Percentiles rank a stretch among this genome's conserved stretches.
Conservation (phyloP, 495 filamentous ascomycete species). For the Viridothelium virens region DNA sequence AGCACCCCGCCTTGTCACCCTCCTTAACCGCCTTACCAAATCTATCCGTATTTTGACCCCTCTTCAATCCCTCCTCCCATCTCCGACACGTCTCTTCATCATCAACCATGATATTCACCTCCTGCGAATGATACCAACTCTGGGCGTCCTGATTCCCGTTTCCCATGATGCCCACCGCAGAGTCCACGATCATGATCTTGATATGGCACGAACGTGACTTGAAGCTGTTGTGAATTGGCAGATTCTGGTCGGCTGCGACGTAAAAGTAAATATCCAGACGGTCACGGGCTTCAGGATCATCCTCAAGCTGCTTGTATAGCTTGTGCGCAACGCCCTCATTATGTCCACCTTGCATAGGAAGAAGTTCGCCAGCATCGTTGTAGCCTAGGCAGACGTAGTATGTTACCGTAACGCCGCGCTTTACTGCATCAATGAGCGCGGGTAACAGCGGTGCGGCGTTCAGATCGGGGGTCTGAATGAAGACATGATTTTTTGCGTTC, state of each 20-base stretch:
- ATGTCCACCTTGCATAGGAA: constrained; percentile 66
- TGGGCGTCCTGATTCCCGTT: constrained; percentile 80
- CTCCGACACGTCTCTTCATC: constrained; percentile 48
- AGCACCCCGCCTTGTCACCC: constrained; percentile 39
- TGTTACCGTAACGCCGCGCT: constrained; percentile 56
- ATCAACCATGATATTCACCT: constrained; percentile 68
- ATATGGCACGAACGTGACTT: constrained; percentile 46
- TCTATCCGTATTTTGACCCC: constrained; percentile 62
- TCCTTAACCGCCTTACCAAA: constrained; percentile 55
- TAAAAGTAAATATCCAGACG: constrained; percentile 57
- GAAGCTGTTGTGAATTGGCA: constrained; percentile 53
- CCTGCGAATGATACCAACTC: constrained; percentile 67
- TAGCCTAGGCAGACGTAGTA: constrained; percentile 70
- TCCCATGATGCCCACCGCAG: constrained; percentile 58
- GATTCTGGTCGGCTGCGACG: constrained; percentile 61
- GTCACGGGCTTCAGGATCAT: constrained; percentile 37
- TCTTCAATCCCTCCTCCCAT: constrained; percentile 55
- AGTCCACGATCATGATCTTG: constrained; percentile 69
- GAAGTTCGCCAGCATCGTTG: constrained; percentile 67
- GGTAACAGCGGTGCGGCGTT: constrained; percentile 62
- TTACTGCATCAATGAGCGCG: constrained; percentile 53
- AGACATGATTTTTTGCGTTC: constrained; percentile 52
- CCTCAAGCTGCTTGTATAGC: constrained; percentile 45
- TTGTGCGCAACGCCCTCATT: constrained; percentile 61
- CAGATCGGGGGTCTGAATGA: constrained; percentile 69